Base-by-base conservation (phyloP, 768 basidiomycete species). In the Agaricus sinodeliciosus region DNA sequence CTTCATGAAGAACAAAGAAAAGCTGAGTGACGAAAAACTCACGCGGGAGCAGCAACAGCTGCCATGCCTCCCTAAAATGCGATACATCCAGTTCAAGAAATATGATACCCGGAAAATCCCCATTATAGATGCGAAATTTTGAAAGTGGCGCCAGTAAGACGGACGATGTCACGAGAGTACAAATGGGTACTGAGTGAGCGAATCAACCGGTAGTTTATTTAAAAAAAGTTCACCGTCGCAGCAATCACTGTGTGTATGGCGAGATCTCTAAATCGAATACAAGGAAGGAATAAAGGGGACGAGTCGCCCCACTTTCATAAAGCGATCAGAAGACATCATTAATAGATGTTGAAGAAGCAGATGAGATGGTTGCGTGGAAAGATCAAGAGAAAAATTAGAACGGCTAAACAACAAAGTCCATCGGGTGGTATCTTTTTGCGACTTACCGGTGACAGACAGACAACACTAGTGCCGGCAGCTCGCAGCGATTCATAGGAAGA, bases 401-500 rank as follows among this genome's bases (percentile, higher is more conserved):
- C 39, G 43, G 47, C 39, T 53, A 28, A 35, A 48, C 49, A 48
- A 41, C 11, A 31, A 31, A 31, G 31, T 31, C 25, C 35, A 7
- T 16, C 16, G 31, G 9, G 28, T 15, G 28, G 46, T 31, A 9
- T 27, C 26, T 35, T 19, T 44, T 5, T 28, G 26, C 22, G 31
- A 67, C 76, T 57, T 59, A 82, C 80, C 45, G 82, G 81, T 15
- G 81, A 83, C 34, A 84, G 73, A 62, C 83, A 85, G 5, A 83
- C 62, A 12, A 82, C 72, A 41, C 67, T 79, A 2, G 76, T 81
- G 4, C 81, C 81, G 19, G 81, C 76, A 2, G 82, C 81, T 37
- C 78, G 71, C 13, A 84, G 64, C 12, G 79, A 77, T 67, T 84
- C 80, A 61, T 81, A 82, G 4, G 80, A 80, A 6, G 82, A 82